Percentiles rank a stretch among this genome's conserved stretches.
Conservation (phyloP, 352 stramenopile genomes). For the Pythium sukuiense region DNA sequence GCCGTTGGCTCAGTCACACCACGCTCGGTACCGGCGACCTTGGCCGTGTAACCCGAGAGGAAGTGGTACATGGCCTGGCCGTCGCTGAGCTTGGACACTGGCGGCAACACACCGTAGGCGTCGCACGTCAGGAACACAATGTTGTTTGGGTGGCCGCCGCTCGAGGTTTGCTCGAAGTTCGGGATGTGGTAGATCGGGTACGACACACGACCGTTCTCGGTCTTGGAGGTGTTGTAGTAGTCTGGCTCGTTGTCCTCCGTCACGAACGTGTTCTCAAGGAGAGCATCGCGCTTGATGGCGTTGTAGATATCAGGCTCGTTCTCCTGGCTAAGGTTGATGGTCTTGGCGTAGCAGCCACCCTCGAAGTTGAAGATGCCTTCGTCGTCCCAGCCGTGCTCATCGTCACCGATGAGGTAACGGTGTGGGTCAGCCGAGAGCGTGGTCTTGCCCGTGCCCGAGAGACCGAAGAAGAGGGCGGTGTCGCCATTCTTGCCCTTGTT, state of each 20-base stretch:
- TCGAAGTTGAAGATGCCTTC: slow-evolving; percentile 97
- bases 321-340: slow-evolving; percentile 91
- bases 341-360: slow-evolving; percentile 97
- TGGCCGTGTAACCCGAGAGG: slow-evolving; percentile 55
- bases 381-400: slow-evolving; percentile 70
- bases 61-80: slow-evolving; percentile 96
- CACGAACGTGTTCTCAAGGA: slow-evolving; percentile 60
- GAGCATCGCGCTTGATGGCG: slow-evolving; percentile 42
- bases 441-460: slow-evolving; percentile 90
- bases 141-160: slow-evolving; percentile 64
- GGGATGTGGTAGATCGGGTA: slow-evolving; percentile 64
- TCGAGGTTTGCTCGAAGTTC: slow-evolving; percentile 42
- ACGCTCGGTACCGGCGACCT: slow-evolving; percentile 54
- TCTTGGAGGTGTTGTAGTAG: slow-evolving; percentile 63
- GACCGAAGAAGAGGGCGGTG: slow-evolving; percentile 55
- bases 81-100: slow-evolving; percentile 89
- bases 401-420: slow-evolving; percentile 93
- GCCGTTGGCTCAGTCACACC: slow-evolving; percentile 54
- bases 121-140: slow-evolving; percentile 97
- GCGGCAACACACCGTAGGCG: slow-evolving; percentile 94
- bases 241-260: slow-evolving; percentile 41
- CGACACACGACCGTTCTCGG: slow-evolving; percentile 53
- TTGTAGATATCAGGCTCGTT: slow-evolving; percentile 96
- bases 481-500: slow-evolving; percentile 52
- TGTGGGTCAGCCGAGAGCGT: slow-evolving; percentile 87